Base-by-base conservation (phyloP, 2,329 filamentous ascomycete species). In the Neocatenulostroma microsporum region DNA sequence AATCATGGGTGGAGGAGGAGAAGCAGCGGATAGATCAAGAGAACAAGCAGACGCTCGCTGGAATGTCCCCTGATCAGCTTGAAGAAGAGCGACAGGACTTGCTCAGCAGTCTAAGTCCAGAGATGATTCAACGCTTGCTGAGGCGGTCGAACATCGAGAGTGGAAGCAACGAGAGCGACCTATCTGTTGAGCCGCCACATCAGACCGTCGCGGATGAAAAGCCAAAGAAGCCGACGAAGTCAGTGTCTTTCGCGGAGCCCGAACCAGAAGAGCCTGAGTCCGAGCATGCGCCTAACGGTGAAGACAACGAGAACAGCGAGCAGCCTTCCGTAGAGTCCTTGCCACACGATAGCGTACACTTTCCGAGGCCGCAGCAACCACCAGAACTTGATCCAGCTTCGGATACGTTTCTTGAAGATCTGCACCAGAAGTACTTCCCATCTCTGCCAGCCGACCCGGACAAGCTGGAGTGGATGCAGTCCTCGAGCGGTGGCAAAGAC, bases 361-460 rank as follows among this genome's bases (percentile, higher is more conserved):
- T 80, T 60, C 80, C 79, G 54, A 67, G 39, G 13, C 25, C 40
- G 5, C 24, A 47, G 23, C 69, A 59, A 49, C 69, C 72, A 2
- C 82, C 83, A 9, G 80, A 86, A 41, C 80, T 96, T 45, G 85
- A 96, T 58, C 87, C 88, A 0, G 69, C 76, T 24, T 84, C 88
- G 41, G 81, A 84, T 0, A 72, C 85, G 54, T 96, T 96, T 65
- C 78, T 96, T 40, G 64, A 76, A 30, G 81, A 84, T 39, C 76
- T 98, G 5, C 88, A 94, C 68, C 66, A 78, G 15, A 94, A 95
- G 61, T 98, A 94, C 72, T 98, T 95, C 62, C 88, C 91, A 10
- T 76, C 79, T 44, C 79, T 94, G 1, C 78, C 88, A 2, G 78
- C 87, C 37, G 85, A 95, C 60, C 87, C 88, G 0, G 79, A 80